phyloP scores from a whole-genome alignment of 1,284 basidiomycete species.

The Pholiota adiposa region DNA sequence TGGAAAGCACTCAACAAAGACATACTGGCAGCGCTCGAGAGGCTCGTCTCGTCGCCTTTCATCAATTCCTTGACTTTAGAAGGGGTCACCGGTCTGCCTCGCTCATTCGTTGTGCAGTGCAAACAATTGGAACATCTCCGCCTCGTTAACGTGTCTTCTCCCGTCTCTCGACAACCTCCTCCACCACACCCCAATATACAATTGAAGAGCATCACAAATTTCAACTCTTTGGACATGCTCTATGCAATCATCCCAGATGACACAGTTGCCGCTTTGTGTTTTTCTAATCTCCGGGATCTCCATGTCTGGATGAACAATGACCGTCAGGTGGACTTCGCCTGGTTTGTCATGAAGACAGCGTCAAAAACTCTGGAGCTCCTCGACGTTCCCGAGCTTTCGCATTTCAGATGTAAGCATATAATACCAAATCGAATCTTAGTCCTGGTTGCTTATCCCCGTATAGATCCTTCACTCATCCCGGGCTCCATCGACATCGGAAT shows the following conservation, averaged over 20 bases:
- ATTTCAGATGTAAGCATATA: slow-evolving; percentile 8
- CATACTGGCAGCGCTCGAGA: slow-evolving; percentile 1
- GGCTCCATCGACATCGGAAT: slow-evolving; percentile 15
- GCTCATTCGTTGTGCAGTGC: not conserved
- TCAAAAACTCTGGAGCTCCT: slow-evolving; percentile 9
- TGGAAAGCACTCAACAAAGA: slow-evolving; percentile 8
- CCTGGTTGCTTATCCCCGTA: not conserved
- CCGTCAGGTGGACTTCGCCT: slow-evolving; percentile 1
- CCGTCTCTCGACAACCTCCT: not conserved
- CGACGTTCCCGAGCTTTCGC: slow-evolving; percentile 13
- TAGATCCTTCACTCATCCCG: slow-evolving; percentile 11
- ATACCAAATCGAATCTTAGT: no score
- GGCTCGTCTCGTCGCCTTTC: slow-evolving; percentile 2
- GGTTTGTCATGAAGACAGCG: slow-evolving; percentile 10
- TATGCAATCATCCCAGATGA: not conserved
- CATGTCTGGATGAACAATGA: slow-evolving; percentile 13
- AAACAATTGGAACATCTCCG: slow-evolving; percentile 2
- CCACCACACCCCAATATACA: not conserved
- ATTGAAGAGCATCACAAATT: not conserved
- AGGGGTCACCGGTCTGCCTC: slow-evolving; percentile 6
- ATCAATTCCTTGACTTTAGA: slow-evolving; percentile 7
- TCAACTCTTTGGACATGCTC: slow-evolving; percentile 1
- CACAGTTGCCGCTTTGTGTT: not conserved
- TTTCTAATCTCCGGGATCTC: not conserved
- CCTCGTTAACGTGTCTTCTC: slow-evolving; percentile 6